Evolutionary conservation across 2,329 filamentous ascomycete genomes (phyloP), one percentile per base, ranked within the genome.

Genomic region (Myrmaecium sp.): DNA sequence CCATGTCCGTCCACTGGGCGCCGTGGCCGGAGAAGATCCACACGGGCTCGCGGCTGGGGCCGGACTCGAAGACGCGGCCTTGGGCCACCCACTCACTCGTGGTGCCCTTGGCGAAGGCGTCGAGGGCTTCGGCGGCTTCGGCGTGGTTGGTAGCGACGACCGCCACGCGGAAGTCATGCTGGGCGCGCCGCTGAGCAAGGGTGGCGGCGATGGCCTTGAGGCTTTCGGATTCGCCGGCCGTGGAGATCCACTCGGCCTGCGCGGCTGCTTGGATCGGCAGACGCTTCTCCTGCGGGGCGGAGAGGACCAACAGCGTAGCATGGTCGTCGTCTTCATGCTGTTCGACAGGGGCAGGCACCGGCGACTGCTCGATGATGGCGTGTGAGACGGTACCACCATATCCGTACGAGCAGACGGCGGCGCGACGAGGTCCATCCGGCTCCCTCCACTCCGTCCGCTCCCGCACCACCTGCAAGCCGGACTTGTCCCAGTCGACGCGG

Each of bases 1-100:
- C 54, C 55, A 59, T 59, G 3, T 45, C 43, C 0, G 33, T 26
- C 50, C 52, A 58, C 23, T 58, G 55, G 2, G 52, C 53, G 15
- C 57, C 55, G 23, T 59, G 56, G 1, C 56, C 55, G 0, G 53
- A 54, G 32, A 58, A 58, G 0, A 58, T 43, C 48, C 50, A 57
- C 1, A 47, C 44, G 4, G 33, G 32, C 10, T 38, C 37, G 11
- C 35, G 42, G 9, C 31, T 36, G 4, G 33, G 27, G 5, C 30
- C 24, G 17, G 23, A 35, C 14, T 24, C 28, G 3, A 40, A 25
- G 1, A 36, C 21, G 1, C 41, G 33, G 15, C 32, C 27, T 30
- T 30, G 23, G 5, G 23, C 28, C 14, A 25, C 13, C 23, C 23
- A 26, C 12, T 28, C 29, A 3, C 12, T 14, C 1, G 19, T 22